Base-by-base conservation (phyloP, 129 eudicot genomes). In the Ambrosia artemisiifolia region DNA sequence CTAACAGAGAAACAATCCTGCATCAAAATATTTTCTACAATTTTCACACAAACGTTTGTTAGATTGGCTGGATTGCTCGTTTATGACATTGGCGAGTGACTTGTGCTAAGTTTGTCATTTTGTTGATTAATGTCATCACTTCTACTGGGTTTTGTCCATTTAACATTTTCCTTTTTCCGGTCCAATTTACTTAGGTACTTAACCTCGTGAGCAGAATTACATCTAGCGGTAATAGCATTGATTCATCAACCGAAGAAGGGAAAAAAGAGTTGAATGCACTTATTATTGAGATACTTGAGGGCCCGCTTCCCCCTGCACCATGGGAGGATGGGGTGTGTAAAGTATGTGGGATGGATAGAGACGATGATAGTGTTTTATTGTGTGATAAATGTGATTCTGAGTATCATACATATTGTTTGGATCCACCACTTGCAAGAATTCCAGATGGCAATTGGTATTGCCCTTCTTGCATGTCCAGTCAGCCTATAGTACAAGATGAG, bases 361-460 rank as follows among this genome's bases (percentile, higher is more conserved):
- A 88, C 50, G 95, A 88, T 49, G 81, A 69, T 43, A 80, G 71
- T 56, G 90, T 85, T 4, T 88, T 88, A 18, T 49, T 88, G 64
- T 88, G 95, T 73, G 95, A 88, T 67, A 75, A 47, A 54, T 88
- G 95, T 69, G 90, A 88, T 80, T 84, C 91, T 1, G 88, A 85
- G 65, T 85, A 88, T 61, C 95, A 88, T 65, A 83, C 79, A 2
- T 88, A 88, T 62, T 88, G 95, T 79, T 76, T 88, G 75, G 80
- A 75, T 70, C 95, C 95, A 44, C 95, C 95, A 12, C 88, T 85
- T 76, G 78, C 85, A 50, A 81, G 78, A 55, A 85, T 88, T 59
- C 95, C 95, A 1, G 81, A 85, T 63, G 91, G 88, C 63, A 81
- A 85, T 55, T 85, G 95, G 95, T 83, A 80, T 78, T 88, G 95